These are phyloP conservation scores for Eucalyptus polyanthemos DNA, from an alignment of 345 rosid species.

Conservation along the genomic window DNA sequence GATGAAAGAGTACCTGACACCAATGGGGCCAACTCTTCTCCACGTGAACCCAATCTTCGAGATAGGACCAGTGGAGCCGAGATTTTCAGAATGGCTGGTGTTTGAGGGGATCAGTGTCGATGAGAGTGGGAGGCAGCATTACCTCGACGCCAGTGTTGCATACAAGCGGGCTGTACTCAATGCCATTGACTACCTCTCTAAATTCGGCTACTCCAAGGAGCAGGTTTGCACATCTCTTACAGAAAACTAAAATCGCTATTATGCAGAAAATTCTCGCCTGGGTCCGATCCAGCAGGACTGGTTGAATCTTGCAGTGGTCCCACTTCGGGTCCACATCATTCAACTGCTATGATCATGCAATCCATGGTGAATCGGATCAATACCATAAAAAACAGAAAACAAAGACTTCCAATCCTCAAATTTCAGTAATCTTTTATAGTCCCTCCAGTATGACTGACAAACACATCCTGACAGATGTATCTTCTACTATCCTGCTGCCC, in stretches of 20 bases:
- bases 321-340: background rate
- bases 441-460: background rate
- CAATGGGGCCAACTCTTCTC: constrained; percentile 87
- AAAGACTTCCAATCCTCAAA: background rate
- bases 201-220: constrained; percentile 93
- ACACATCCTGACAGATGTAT: constrained; percentile 27
- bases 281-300: background rate
- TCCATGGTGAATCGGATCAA: background rate
- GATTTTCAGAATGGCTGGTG: constrained; percentile 94
- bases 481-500: constrained; percentile 92
- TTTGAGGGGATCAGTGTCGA: constrained; percentile 95
- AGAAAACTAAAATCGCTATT: background rate
- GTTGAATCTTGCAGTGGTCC: background rate
- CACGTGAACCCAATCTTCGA: constrained; percentile 93
- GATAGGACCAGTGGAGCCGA: constrained; percentile 87
- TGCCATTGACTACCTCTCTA: constrained; percentile 82
- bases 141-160: constrained; percentile 80
- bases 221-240: constrained; percentile 31
- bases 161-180: constrained; percentile 86
- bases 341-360: background rate
- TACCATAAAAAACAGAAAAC: background rate
- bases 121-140: constrained; percentile 80
- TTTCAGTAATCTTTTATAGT: background rate
- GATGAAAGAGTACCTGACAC: constrained; percentile 90
- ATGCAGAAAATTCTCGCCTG: background rate